These are phyloP conservation scores for Naganishia albida DNA, from an alignment of 1,284 basidiomycete genomes.

Conservation along the genomic window DNA sequence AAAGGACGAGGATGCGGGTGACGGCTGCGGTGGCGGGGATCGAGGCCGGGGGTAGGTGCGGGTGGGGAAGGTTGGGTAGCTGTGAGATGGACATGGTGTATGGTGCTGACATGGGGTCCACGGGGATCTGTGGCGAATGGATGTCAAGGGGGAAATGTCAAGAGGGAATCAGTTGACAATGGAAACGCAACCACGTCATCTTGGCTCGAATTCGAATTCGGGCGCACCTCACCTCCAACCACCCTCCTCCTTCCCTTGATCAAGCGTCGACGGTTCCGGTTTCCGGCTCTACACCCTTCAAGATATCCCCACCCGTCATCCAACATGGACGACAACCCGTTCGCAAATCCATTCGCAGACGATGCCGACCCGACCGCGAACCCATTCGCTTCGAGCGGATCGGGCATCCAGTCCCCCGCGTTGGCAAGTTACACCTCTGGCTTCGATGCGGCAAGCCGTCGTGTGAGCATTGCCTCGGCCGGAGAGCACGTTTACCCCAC, in stretches of 20 bases:
- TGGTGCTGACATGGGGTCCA: not conserved
- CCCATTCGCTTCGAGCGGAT: slow-evolving; percentile 32
- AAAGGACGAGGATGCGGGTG: slow-evolving; percentile 88
- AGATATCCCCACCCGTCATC: not conserved
- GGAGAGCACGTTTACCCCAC: not conserved
- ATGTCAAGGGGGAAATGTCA: not conserved
- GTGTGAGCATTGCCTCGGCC: slow-evolving; percentile 3
- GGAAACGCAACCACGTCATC: too few relatives aligned
- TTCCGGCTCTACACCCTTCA: too few relatives aligned
- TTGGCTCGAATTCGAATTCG: too few relatives aligned
- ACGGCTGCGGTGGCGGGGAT: slow-evolving; percentile 72
- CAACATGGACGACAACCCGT: slow-evolving; percentile 43
- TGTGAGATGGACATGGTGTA: slow-evolving; percentile 44
- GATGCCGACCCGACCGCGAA: slow-evolving; percentile 12
- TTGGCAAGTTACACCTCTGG: slow-evolving; percentile 5
- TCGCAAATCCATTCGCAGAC: slow-evolving; percentile 53
- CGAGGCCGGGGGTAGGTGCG: slow-evolving; percentile 40
- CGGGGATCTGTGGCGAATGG: not conserved
- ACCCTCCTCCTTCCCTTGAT: too few relatives aligned
- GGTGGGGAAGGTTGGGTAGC: slow-evolving; percentile 50
- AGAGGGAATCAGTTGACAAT: not conserved
- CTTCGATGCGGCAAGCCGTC: not conserved
- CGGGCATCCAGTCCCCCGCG: slow-evolving; percentile 24
- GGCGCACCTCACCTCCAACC: too few relatives aligned
- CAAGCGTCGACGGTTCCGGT: too few relatives aligned